Evolutionary conservation across 257 asterid genomes (phyloP).

Genomic region (Coffea eugenioides): DNA sequence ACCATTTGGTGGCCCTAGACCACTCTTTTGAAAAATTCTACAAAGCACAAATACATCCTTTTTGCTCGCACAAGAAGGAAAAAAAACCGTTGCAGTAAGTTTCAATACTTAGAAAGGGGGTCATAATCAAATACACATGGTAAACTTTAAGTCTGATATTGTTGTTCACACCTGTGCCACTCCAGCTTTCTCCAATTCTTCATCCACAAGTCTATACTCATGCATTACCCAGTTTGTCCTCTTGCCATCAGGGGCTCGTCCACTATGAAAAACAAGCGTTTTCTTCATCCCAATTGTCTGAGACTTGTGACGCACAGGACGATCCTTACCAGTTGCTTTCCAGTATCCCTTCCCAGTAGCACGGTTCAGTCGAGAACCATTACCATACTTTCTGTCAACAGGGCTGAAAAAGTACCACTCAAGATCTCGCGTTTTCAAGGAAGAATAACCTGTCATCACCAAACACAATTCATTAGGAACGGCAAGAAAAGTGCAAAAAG

Average conservation of each 20-base stretch:
- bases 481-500: neutral
- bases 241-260: conserved; percentile 96
- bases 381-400: conserved; percentile 82
- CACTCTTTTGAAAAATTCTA: conserved; percentile 94
- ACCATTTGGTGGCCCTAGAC: conserved; percentile 94
- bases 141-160: conserved; percentile 1
- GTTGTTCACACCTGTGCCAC: conserved; percentile 61
- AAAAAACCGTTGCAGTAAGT: conserved; percentile 26
- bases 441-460: conserved; percentile 49
- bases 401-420: conserved; percentile 98
- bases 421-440: conserved; percentile 72
- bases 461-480: conserved; percentile 10
- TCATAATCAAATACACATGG: conserved; percentile 2
- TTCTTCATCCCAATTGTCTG: conserved; percentile 85
- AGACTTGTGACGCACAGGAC: conserved; percentile 64
- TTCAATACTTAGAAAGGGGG: conserved; percentile 19
- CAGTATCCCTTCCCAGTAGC: conserved; percentile 94
- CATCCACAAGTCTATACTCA: conserved; percentile 81
- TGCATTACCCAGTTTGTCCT: conserved; percentile 99
- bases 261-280: conserved; percentile 84
- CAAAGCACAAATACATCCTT: conserved; percentile 96
- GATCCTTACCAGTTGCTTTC: conserved; percentile 96
- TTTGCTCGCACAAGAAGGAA: conserved; percentile 45
- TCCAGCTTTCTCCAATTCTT: conserved; percentile 70
- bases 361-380: conserved; percentile 88